Base-by-base conservation (phyloP, 345 rosid species). In the Pugionium cornutum region DNA sequence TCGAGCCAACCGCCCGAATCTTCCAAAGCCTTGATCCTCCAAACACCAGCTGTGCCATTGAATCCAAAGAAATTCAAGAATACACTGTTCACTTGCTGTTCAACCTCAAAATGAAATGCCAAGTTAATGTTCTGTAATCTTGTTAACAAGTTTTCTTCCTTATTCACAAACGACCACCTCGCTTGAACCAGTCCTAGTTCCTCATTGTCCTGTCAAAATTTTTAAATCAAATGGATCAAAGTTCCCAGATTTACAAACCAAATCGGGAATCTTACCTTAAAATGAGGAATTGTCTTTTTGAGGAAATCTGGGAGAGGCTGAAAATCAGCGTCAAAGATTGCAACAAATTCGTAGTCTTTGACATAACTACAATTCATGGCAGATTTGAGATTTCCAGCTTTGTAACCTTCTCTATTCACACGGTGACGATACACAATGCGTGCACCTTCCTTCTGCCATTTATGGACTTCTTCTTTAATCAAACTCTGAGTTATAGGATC, bases 1-100 rank as follows among this genome's bases (percentile, higher is more conserved):
- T 91, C 98, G 57, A 91, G 75, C 98, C 98, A 91, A 28, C 98
- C 98, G 67, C 98, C 98, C 11, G 98, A 75, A 6, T 89, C 95
- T 77, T 88, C 96, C 79, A 91, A 83, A 50, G 98, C 87, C 84
- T 86, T 18, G 18, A 18, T 18, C 18, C 18, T 18, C 18, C 18
- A 18, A 18, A 18, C 18, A 18, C 18, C 18, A 18, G 18, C 18
- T 18, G 18, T 18, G 18, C 18, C 18, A 18, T 18, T 18, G 18
- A 18, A 18, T 18, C 98, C 98, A 36, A 91, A 91, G 83, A 91
- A 91, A 68, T 89, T 86, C 55, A 86, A 52, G 72, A 89, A 91
- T 31, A 81, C 78, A 2, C 98, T 83, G 70, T 91, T 91, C 56
- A 91, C 98, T 78, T 91, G 98, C 68, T 91, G 98, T 77, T 91